These are phyloP conservation scores for Gossypium schwendimanii DNA, from an alignment of 441 rosid genomes.

Conservation along the genomic window DNA sequence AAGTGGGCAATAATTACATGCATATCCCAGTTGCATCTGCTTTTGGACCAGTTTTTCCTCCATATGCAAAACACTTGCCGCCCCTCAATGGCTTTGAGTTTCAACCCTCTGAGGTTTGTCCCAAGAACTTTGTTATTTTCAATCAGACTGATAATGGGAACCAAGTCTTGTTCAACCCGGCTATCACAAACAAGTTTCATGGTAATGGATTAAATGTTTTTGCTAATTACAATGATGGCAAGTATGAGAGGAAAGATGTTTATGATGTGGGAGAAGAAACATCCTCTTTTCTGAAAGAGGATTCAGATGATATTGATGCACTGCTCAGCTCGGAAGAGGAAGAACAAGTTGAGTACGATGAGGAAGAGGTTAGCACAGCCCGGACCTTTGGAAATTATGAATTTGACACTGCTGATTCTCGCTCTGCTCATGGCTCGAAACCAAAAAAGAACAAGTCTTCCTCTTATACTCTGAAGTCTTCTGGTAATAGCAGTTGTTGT, in stretches of 20 bases:
- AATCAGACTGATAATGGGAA: conserved; percentile 62
- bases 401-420: conserved; percentile 47
- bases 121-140: conserved; percentile 62
- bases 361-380: conserved; percentile 75
- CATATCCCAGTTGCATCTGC: conserved; percentile 38
- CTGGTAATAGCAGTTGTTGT: conserved; percentile 31
- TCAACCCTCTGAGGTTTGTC: conserved; percentile 70
- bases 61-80: conserved; percentile 35
- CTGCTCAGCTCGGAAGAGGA: conserved; percentile 65
- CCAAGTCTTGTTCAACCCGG: conserved; percentile 75
- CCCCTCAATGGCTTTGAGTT: conserved; percentile 59
- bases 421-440: conserved; percentile 39
- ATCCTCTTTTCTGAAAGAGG: conserved; percentile 49
- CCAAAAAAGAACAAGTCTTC: conserved; percentile 27
- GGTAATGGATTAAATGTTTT: conserved; percentile 34
- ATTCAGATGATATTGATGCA: conserved; percentile 84
- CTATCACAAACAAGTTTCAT: conserved; percentile 45
- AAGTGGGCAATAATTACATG: conserved; percentile 37
- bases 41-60: conserved; percentile 43
- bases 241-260: conserved; percentile 27
- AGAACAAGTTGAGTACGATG: conserved; percentile 45
- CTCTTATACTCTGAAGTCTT: conserved; percentile 31
- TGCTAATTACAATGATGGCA: conserved; percentile 31
- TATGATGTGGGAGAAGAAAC: conserved; percentile 34
- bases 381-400: conserved; percentile 45